Conservation (phyloP, 164 flowering plant genomes). For the Taxillus chinensis region DNA sequence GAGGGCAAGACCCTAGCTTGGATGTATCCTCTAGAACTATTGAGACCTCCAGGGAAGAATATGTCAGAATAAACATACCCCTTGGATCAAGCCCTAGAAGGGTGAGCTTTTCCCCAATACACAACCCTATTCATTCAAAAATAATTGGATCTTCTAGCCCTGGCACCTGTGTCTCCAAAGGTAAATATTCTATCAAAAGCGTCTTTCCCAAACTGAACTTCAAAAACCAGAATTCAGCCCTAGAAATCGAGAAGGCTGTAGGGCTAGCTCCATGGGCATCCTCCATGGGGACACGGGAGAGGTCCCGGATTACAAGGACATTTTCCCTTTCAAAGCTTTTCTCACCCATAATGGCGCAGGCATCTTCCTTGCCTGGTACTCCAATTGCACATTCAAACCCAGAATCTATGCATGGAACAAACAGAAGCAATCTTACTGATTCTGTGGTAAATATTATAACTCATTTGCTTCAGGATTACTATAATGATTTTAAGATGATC, state of each 20-base stretch:
- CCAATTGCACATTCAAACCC: constrained; percentile 73
- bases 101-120: constrained; percentile 34
- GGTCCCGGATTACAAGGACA: constrained; percentile 37
- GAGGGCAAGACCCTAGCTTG: constrained; percentile 19
- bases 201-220: constrained; percentile 69
- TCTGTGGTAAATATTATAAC: constrained; percentile 31
- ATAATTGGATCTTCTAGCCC: constrained; percentile 32
- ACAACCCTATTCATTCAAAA: constrained; percentile 35
- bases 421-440: constrained; percentile 15
- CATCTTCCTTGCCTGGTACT: constrained; percentile 79
- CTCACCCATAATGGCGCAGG: constrained; percentile 35
- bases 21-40: constrained; percentile 33
- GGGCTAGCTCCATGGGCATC: constrained; percentile 42
- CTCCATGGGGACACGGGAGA: constrained; percentile 21
- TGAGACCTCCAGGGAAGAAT: constrained; percentile 25
- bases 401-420: constrained; percentile 58
- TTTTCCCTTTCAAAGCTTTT: constrained; percentile 61
- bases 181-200: constrained; percentile 38
- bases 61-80: constrained; percentile 36
- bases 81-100: constrained; percentile 30
- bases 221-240: constrained; percentile 32
- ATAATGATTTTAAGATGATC: not conserved
- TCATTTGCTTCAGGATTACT: not conserved
- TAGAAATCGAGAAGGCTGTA: constrained; percentile 71
- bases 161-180: constrained; percentile 36